Evolutionary conservation across 164 flowering plant genomes (phyloP), one percentile per base, ranked within the genome.

Genomic region (Protea cynaroides): DNA sequence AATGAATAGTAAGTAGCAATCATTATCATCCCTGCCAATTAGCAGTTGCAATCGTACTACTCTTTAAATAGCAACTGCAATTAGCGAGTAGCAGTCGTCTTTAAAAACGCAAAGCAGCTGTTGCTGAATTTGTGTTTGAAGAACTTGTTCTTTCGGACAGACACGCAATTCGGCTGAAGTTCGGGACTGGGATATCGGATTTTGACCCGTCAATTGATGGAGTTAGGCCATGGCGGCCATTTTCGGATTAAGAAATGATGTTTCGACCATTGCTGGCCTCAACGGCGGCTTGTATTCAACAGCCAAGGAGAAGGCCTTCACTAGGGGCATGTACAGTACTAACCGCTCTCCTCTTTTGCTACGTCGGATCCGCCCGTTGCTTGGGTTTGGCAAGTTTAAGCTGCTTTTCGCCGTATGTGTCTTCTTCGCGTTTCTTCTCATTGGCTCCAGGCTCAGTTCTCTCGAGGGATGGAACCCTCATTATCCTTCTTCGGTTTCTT

Each of bases 271-370:
- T 8, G 5, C 2, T 29, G 65, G 25, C 24, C 38, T 59, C 23
- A 61, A 34, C 21, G 54, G 54, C 69, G 74, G 67, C 11, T 24
- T 73, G 37, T 75, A 79, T 64, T 83, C 84, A 19, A 84, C 84
- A 64, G 81, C 83, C 25, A 83, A 80, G 71, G 81, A 81, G 71
- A 84, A 84, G 73, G 82, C 83, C 1, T 72, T 80, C 8, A 74
- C 52, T 40, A 59, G 75, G 29, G 80, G 81, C n/a, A 73, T 43
- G 13, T 78, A 64, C 65, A 62, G 15, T 34, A 36, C 59, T 62
- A n/a, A n/a, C n/a, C 77, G 83, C n/a, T 62, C 73, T 43, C 68
- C 69, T 4, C 69, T 69, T 13, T 61, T 72, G 23, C 47, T 74
- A 50, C 78, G 81, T 25, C 74, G 84, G 38, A 56, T 64, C 25